A percentile compares a stretch with the other conserved stretches of the same genome.
phyloP scores from a whole-genome alignment of 2,329 filamentous ascomycete species.

The Nothopassalora personata region DNA sequence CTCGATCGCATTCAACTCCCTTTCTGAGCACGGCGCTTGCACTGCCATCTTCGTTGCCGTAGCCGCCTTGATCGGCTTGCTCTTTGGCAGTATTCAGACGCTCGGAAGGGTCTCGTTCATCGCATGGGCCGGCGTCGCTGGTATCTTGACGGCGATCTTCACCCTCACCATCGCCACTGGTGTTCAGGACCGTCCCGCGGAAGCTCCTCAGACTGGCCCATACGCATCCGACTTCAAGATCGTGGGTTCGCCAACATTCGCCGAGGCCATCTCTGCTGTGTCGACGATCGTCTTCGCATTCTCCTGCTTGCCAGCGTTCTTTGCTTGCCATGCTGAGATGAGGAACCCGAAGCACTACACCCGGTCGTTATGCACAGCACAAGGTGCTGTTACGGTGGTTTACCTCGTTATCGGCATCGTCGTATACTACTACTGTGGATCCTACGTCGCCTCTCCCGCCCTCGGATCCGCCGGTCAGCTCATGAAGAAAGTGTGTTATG shows the following conservation, averaged over 20 bases:
- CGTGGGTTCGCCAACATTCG: slow-evolving; percentile 35
- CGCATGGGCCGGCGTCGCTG: slow-evolving; percentile 32
- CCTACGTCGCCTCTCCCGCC: slow-evolving; percentile 44
- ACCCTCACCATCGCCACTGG: slow-evolving; percentile 33
- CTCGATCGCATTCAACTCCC: slow-evolving; percentile 25
- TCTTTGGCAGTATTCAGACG: slow-evolving; percentile 33
- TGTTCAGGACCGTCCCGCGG: slow-evolving; percentile 33
- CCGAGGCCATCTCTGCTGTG: slow-evolving; percentile 55
- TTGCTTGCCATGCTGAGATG: slow-evolving; percentile 39
- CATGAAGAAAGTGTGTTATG: slow-evolving; percentile 46
- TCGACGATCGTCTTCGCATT: slow-evolving; percentile 45
- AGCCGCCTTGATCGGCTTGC: slow-evolving; percentile 38
- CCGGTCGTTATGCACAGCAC: slow-evolving; percentile 30
- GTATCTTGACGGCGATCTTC: slow-evolving; percentile 28
- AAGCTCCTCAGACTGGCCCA: slow-evolving; percentile 27
- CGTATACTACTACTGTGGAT: slow-evolving; percentile 46
- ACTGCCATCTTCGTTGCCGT: slow-evolving; percentile 40
- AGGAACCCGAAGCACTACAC: slow-evolving; percentile 33
- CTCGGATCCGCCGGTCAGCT: slow-evolving; percentile 42
- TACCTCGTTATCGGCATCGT: slow-evolving; percentile 39
- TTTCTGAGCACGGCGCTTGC: slow-evolving; percentile 30
- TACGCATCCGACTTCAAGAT: slow-evolving; percentile 29
- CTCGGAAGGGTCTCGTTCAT: slow-evolving; percentile 33
- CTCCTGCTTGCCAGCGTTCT: slow-evolving; percentile 36
- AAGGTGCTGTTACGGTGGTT: slow-evolving; percentile 20